These are phyloP conservation scores for Raffaelea arxii DNA, from an alignment of 2,329 filamentous ascomycete genomes.

Conservation along the genomic window DNA sequence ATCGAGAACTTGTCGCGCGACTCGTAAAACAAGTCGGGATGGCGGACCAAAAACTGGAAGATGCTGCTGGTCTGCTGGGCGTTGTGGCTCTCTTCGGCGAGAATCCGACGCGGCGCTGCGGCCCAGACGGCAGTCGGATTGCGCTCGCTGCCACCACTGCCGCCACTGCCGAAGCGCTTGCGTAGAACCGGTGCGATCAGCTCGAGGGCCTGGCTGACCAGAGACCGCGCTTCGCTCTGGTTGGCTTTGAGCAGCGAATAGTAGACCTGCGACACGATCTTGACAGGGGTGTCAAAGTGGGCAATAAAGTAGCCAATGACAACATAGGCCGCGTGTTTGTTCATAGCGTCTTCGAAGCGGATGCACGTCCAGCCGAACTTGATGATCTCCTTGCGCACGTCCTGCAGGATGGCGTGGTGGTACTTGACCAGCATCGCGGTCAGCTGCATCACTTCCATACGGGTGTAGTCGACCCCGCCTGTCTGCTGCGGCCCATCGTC, in stretches of 20 bases:
- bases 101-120: constrained; percentile 76
- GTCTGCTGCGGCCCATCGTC: constrained; percentile 70
- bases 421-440: constrained; percentile 95
- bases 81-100: constrained; percentile 91
- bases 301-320: constrained; percentile 97
- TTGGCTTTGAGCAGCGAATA: constrained; percentile 83
- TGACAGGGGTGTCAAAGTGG: constrained; percentile 89
- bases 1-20: constrained; percentile 84
- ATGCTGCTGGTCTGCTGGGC: constrained; percentile 94
- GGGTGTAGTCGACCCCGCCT: constrained; percentile 87
- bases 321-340: constrained; percentile 96
- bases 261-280: constrained; percentile 94
- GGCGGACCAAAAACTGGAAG: constrained; percentile 90
- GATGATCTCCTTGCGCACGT: constrained; percentile 93
- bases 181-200: constrained; percentile 90
- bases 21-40: constrained; percentile 90
- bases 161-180: constrained; percentile 60
- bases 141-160: constrained; percentile 54
- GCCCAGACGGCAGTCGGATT: constrained; percentile 88
- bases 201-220: constrained; percentile 91
- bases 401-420: constrained; percentile 76
- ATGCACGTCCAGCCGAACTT: constrained; percentile 99
- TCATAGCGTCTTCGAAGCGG: constrained; percentile 94
- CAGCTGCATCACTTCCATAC: constrained; percentile 91
- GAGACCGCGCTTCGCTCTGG: constrained; percentile 82